Conservation (phyloP, 2,329 filamentous ascomycete species). For the Colletotrichum kahawae region DNA sequence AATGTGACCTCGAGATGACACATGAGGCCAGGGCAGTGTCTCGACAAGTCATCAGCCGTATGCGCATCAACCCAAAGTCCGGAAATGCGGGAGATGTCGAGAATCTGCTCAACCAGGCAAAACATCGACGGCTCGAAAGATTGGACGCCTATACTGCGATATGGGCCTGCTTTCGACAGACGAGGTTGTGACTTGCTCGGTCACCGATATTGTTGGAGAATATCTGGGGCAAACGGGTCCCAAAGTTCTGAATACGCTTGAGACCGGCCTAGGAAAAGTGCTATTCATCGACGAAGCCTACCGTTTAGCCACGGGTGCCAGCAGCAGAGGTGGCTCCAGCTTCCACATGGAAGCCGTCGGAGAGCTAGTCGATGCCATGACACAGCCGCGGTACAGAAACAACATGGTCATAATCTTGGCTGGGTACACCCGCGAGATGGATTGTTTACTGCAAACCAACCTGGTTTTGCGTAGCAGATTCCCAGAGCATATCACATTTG, state of each 20-base stretch:
- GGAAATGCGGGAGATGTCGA: conserved; percentile 69
- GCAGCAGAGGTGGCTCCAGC: conserved; percentile 29
- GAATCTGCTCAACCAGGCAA: conserved; percentile 48
- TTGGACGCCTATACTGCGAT: conserved; percentile 64
- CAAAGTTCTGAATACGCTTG: conserved; percentile 54
- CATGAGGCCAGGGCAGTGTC: conserved; percentile 50
- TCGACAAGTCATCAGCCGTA: conserved; percentile 52
- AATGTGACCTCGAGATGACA: conserved; percentile 50
- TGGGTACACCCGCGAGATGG: conserved; percentile 59
- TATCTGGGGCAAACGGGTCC: conserved; percentile 64
- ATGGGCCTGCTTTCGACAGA: conserved; percentile 58
- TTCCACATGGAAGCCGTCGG: conserved; percentile 44
- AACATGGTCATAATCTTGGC: conserved; percentile 60
- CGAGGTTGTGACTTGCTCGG: conserved; percentile 59
- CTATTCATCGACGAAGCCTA: conserved; percentile 64
- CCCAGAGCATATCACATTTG: conserved; percentile 21
- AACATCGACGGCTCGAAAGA: conserved; percentile 60
- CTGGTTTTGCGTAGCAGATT: conserved; percentile 58
- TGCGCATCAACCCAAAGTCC: conserved; percentile 61
- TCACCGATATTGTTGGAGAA: conserved; percentile 58
- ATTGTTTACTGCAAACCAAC: conserved; percentile 55
- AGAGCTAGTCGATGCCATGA: conserved; percentile 32
- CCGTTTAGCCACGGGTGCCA: conserved; percentile 40
- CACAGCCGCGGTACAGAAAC: conserved; percentile 45
- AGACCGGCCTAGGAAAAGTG: conserved; percentile 58